Evolutionary conservation across 164 flowering plant genomes (phyloP).

Genomic region (Kalanchoe fedtschenkoi): DNA sequence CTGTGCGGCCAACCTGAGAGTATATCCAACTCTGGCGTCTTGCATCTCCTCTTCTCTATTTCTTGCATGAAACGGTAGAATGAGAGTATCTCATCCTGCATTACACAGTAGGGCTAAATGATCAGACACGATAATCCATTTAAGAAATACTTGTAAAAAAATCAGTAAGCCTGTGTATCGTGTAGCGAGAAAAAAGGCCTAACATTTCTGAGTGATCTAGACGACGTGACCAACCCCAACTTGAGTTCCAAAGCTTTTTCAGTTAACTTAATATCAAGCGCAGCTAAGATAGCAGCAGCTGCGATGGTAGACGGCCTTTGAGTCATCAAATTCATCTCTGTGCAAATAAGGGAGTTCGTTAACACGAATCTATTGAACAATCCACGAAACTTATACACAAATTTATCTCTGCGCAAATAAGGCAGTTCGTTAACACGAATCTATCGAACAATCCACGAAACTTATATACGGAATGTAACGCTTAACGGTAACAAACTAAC

Average conservation of each 20-base stretch:
- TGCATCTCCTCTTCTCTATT: too few species aligned
- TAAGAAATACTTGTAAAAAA: too few species aligned
- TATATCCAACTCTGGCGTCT: too few species aligned
- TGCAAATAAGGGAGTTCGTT: background rate
- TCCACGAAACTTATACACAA: background rate
- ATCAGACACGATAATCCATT: too few species aligned
- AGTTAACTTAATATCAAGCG: background rate
- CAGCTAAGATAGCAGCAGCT: constrained; percentile 23
- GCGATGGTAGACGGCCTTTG: constrained; percentile 58
- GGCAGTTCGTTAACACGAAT: background rate
- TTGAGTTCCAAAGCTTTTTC: background rate
- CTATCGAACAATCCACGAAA: background rate
- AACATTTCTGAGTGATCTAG: background rate
- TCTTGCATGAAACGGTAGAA: too few species aligned
- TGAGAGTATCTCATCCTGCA: too few species aligned
- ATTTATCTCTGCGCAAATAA: constrained; percentile 23
- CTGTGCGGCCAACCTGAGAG: too few species aligned
- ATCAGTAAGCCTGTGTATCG: too few species aligned
- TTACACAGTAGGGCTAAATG: too few species aligned
- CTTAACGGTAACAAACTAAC: constrained; percentile 15
- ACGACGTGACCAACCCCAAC: background rate
- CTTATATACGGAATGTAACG: background rate
- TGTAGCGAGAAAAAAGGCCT: too few species aligned
- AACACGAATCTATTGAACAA: background rate
- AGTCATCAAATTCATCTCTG: constrained; percentile 22